A percentile compares a stretch with the other conserved stretches of the same genome.
Conservation (phyloP, 2,329 filamentous ascomycete genomes). For the Sclerotiophoma versabilis region DNA sequence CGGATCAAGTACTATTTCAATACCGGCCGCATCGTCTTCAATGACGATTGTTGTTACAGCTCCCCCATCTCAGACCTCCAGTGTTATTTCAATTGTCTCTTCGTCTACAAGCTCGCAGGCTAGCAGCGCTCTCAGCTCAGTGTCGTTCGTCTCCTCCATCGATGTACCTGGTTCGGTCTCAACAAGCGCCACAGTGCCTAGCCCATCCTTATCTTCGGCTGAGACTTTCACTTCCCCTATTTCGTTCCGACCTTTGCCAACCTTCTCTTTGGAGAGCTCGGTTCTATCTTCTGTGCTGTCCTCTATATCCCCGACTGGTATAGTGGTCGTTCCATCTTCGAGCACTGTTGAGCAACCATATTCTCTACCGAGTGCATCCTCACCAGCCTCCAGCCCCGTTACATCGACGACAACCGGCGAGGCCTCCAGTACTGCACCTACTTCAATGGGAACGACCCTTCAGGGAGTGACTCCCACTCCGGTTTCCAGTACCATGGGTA, state of each 20-base stretch:
- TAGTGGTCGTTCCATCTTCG: background rate
- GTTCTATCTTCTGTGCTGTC: background rate
- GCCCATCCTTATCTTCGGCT: no score
- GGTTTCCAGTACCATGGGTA: background rate
- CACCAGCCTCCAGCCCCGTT: background rate
- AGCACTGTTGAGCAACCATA: background rate
- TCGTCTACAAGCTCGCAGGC: background rate
- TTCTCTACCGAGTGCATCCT: background rate
- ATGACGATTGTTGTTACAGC: background rate
- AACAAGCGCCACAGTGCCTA: no score
- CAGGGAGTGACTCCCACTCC: background rate
- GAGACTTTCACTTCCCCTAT: no score
- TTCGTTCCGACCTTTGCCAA: conserved; percentile 2
- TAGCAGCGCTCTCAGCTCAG: background rate
- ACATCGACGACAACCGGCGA: background rate
- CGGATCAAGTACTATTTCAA: background rate
- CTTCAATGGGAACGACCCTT: background rate
- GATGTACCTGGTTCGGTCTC: background rate
- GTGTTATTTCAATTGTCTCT: background rate
- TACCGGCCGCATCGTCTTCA: background rate
- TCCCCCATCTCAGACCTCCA: background rate
- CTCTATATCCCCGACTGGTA: background rate
- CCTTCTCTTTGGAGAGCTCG: conserved; percentile 6
- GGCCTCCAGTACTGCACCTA: background rate
- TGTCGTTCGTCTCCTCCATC: background rate